Evolutionary conservation across 1,139 yeast species (phyloP).

Genomic region (Blastobotrys proliferans): DNA sequence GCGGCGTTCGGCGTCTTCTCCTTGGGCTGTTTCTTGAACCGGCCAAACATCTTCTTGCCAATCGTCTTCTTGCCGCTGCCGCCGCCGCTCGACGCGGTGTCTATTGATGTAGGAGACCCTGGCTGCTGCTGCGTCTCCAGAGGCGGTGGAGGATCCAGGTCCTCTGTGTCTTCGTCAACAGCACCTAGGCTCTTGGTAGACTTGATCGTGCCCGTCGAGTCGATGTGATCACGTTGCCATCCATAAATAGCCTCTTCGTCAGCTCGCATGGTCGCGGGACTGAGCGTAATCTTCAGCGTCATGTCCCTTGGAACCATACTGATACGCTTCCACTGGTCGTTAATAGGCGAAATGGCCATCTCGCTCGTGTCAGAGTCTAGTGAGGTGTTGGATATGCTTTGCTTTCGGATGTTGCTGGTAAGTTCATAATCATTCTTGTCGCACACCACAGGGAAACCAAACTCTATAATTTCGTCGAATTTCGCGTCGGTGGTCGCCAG

Average conservation of each 20-base stretch:
- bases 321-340: slow-evolving; percentile 2
- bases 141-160: slow-evolving; percentile 9
- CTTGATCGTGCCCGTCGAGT: slow-evolving; percentile 18
- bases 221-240: slow-evolving; percentile 29
- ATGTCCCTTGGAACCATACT: slow-evolving; percentile 24
- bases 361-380: background rate
- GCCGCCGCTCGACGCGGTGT: slow-evolving; percentile 2
- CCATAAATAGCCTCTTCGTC: slow-evolving; percentile 32
- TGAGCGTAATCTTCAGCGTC: slow-evolving; percentile 32
- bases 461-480: slow-evolving; percentile 31
- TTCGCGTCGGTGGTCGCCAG: slow-evolving; percentile 21
- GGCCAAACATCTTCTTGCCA: slow-evolving; percentile 29
- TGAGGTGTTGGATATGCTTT: slow-evolving; percentile 5
- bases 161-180: slow-evolving; percentile 14
- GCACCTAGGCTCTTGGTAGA: slow-evolving; percentile 13
- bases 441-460: slow-evolving; percentile 28
- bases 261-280: slow-evolving; percentile 33
- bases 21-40: slow-evolving; percentile 23
- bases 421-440: slow-evolving; percentile 14
- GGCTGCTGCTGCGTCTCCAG: slow-evolving; percentile 2
- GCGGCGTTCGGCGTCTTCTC: slow-evolving; percentile 21
- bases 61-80: slow-evolving; percentile 11
- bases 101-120: slow-evolving; percentile 10
- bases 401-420: slow-evolving; percentile 4
- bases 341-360: slow-evolving; percentile 8